Evolutionary conservation across 306 rosid genomes (phyloP).

Genomic region (Trichosanthes truncata): DNA sequence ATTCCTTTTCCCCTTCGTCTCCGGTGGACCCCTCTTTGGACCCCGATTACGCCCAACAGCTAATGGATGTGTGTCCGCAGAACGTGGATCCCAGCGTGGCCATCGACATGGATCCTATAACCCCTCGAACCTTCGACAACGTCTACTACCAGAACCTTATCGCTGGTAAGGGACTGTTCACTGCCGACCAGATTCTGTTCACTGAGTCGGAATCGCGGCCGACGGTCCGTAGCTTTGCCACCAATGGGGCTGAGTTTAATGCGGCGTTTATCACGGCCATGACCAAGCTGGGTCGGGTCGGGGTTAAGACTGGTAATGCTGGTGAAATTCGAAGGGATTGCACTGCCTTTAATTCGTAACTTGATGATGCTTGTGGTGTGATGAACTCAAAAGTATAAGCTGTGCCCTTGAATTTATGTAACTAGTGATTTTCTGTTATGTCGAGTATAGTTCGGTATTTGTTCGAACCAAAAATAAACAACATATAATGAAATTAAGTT

Average conservation of each 20-base stretch:
- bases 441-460: background rate
- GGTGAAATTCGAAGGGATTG: slow-evolving; percentile 7
- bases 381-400: background rate
- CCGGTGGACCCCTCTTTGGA: background rate
- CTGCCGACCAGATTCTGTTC: background rate
- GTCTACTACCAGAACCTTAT: background rate
- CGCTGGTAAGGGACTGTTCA: background rate
- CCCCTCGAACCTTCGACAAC: slow-evolving; percentile 3
- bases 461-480: background rate
- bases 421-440: background rate
- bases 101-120: background rate
- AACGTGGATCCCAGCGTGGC: background rate
- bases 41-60: background rate
- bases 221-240: background rate
- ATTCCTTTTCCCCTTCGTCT: slow-evolving; percentile 2
- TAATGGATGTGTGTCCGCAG: background rate
- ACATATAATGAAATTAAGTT: too few species aligned
- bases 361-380: too few species aligned
- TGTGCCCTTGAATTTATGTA: background rate
- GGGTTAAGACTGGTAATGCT: background rate
- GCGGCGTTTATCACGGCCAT: background rate
- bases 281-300: slow-evolving; percentile 1
- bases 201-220: background rate
- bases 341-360: background rate
- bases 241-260: background rate